Percentiles rank a stretch among this genome's conserved stretches.
Conservation (phyloP, 2,329 filamentous ascomycete genomes). For the Sporothrix variecibatus region DNA sequence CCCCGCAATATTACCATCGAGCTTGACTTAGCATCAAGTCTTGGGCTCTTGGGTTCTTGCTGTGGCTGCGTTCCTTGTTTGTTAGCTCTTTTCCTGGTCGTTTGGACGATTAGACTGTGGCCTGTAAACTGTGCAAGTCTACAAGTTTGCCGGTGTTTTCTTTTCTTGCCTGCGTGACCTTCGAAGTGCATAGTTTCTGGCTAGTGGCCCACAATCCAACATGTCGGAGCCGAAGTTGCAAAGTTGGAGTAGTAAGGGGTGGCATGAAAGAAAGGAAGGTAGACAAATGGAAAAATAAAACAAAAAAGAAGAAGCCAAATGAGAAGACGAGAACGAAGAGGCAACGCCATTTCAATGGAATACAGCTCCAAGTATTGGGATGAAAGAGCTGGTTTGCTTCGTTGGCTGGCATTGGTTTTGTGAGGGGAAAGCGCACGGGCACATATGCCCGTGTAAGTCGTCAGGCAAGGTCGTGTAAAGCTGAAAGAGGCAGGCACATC, state of each 20-base stretch:
- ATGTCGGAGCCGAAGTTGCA: constrained; percentile 10
- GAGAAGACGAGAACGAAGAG: neutral
- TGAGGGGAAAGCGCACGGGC: neutral
- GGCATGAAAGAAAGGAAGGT: neutral
- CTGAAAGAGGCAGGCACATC: neutral
- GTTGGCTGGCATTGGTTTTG: neutral
- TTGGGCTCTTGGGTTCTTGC: neutral
- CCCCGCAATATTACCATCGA: neutral
- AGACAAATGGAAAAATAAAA: neutral
- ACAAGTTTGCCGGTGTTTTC: neutral
- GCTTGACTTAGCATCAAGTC: neutral
- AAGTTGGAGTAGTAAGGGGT: neutral
- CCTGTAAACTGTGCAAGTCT: neutral
- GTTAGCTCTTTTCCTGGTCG: neutral
- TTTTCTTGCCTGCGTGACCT: neutral
- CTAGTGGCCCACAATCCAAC: neutral
- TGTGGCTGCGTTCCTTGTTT: neutral
- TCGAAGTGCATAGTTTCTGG: neutral
- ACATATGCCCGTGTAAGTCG: neutral
- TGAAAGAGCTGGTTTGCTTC: neutral
- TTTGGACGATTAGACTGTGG: neutral
- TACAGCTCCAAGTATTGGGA: neutral
- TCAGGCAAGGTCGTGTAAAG: neutral
- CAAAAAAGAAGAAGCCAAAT: neutral
- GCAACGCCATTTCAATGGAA: neutral